Base-by-base conservation (phyloP, 2,329 filamentous ascomycete genomes). In the Pezicula carpinea region DNA sequence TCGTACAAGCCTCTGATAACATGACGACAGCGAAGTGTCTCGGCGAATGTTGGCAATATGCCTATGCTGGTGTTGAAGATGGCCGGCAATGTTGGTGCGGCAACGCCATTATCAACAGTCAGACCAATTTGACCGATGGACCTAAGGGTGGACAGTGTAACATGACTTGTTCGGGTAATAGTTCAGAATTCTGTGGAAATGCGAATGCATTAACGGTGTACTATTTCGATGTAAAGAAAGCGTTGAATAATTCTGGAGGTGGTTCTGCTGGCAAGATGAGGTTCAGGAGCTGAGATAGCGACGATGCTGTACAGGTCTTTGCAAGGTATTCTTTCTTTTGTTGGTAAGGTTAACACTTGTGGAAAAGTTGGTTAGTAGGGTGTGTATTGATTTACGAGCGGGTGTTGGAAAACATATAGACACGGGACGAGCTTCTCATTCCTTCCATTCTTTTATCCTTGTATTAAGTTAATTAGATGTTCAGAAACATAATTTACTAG, bases 31-130 rank as follows among this genome's bases (percentile, higher is more conserved):
- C 55, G 13, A 48, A 47, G 22, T 68, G 66, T 48, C 58, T 66
- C 1, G 23, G 48, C 6, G 47, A 49, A 39, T 67, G 64, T 59
- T 54, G 51, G 43, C 50, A 54, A 15, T 66, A 62, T 53, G 46
- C 51, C 11, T 69, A 65, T 47, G 65, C 64, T 5, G 69, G 68
- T 2, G 55, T 69, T 15, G 66, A 69, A 55, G 66, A 66, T 46
- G 66, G 66, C 6, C 54, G 58, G 0, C 63, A 71, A 51, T 73
- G 71, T 57, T 70, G 66, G 58, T 72, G 69, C 42, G 66, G 64
- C 14, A 58, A 67, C 41, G 44, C 46, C 0, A 36, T 61, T 11
- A 55, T 52, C 22, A 32, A 46, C 10, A 41, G 39, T n/a, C 34
- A 29, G 4, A 31, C 15, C 2, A 46, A 46, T 26, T n/a, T 46